These are phyloP conservation scores for Hymenotorrendiella dingleyae DNA, from an alignment of 2,329 filamentous ascomycete genomes.

Conservation along the genomic window DNA sequence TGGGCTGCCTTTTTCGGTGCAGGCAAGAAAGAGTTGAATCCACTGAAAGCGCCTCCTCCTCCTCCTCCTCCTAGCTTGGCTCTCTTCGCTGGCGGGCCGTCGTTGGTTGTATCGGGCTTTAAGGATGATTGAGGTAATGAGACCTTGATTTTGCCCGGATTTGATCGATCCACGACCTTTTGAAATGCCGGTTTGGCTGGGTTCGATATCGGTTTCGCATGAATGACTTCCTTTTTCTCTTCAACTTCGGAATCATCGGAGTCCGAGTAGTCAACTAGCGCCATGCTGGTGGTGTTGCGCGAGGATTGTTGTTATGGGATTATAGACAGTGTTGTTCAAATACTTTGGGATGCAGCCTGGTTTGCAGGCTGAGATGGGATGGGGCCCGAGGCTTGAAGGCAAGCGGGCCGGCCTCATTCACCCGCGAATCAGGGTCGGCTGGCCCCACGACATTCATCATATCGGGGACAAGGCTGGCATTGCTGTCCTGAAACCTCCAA, in stretches of 20 bases:
- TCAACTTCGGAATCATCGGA: slow-evolving; percentile 58
- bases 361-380: not conserved
- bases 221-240: slow-evolving; percentile 22
- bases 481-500: not conserved
- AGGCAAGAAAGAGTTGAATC: slow-evolving; percentile 82
- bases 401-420: no score
- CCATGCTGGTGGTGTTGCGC: slow-evolving; percentile 39
- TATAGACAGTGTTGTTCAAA: no score
- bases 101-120: slow-evolving; percentile 33
- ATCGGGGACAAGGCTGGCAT: not conserved
- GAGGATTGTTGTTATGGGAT: not conserved
- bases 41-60: slow-evolving; percentile 58
- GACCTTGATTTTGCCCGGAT: slow-evolving; percentile 78
- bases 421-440: not conserved
- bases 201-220: slow-evolving; percentile 29
- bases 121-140: slow-evolving; percentile 55
- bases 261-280: slow-evolving; percentile 65
- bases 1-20: slow-evolving; percentile 60
- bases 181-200: slow-evolving; percentile 59
- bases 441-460: not conserved
- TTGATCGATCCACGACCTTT: slow-evolving; percentile 75
- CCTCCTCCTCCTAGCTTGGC: slow-evolving; percentile 46
- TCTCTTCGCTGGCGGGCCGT: slow-evolving; percentile 65
- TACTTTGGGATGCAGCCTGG: no score
- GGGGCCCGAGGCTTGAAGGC: not conserved